Base-by-base conservation (phyloP, 805 yeast genomes). In the Debaryomyces tyrocola region DNA sequence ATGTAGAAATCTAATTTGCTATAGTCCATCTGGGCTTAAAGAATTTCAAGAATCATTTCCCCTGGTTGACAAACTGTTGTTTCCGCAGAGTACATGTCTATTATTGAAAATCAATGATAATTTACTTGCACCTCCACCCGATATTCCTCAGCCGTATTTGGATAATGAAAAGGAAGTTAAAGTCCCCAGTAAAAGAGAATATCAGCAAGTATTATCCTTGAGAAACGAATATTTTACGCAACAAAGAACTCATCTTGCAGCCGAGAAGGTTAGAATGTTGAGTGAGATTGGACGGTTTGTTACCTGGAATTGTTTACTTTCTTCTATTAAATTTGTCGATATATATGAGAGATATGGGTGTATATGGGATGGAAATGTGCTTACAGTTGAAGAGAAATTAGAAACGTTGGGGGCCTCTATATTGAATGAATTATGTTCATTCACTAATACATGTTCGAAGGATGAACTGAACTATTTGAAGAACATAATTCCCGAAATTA, bases 91-190 rank as follows among this genome's bases (percentile, higher is more conserved):
- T 24, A 44, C 72, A 7, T 57, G 62, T 2, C 55, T 68, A 11
- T 56, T 73, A 4, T 62, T 74, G 34, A 62, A 67, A 39, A 47
- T 64, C 47, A 54, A 49, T 20, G 61, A 63, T 1, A 40, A 59
- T 38, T 57, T 64, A 4, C 54, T 64, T 3, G 59, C 62, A 3
- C 67, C 70, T 17, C 79, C 80, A 18, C 74, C 77, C 1, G 70
- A 64, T 11, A 47, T 73, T 11, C 80, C 80, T 1, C 62, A 60
- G 33, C 78, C 80, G 0, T 75, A 64, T 51, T 51, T 77, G 33
- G 69, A 69, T 40, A 69, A 69, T 2, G 74, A 74, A 27, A 73
- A 69, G 43, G 62, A 60, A 31, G 53, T 75, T 3, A 59, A 65
- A 6, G 59, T 66, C 6, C 81, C 82, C 0, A 60, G 57, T 1